Evolutionary conservation across 192 early-diverging fungal species (phyloP), one percentile per base, ranked within the genome.

Genomic region (Linnemannia schmuckeri): DNA sequence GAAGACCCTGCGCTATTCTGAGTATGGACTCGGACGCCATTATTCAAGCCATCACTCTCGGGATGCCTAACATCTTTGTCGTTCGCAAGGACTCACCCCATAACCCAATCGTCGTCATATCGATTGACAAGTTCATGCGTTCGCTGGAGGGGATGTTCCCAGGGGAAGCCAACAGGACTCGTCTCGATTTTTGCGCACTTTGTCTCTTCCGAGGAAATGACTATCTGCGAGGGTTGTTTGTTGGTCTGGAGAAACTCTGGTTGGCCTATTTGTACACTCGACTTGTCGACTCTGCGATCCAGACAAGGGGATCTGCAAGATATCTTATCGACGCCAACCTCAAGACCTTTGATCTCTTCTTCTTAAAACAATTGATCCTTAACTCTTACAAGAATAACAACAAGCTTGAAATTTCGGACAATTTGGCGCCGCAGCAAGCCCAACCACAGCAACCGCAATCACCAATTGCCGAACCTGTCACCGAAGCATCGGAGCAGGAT

Each of bases 21-120:
- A 84, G 72, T 63, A 81, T 84, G 88, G 88, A 88, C 37, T 88
- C 88, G 15, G 88, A 88, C 61, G 88, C 82, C 18, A 57, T 88
- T 0, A 30, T 88, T 4, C 88, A 88, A 47, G 88, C 82, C 24
- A 80, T 88, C 13, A 33, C 78, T n/a, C 76, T 82, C 6, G 82
- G 88, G 6, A 79, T 88, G 75, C 88, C 82, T 22, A 83, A 84
- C 38, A 70, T 88, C 15, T 84, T 75, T 72, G 81, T 88, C 1
- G 71, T 88, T 13, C 78, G 88, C 47, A 80, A 88, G 38, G 85
- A 81, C 24, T 35, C 44, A 2, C 79, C 76, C n/a, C 4, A 40
- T 8, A 82, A 35, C 1, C 77, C 79, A 15, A 72, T 71, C 6
- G 38, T 72, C 13, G 79, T 78, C 27, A 27, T 88, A 9, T 88